Evolutionary conservation across 208 protist species (phyloP).

Genomic region (Strigomonas culicis): DNA sequence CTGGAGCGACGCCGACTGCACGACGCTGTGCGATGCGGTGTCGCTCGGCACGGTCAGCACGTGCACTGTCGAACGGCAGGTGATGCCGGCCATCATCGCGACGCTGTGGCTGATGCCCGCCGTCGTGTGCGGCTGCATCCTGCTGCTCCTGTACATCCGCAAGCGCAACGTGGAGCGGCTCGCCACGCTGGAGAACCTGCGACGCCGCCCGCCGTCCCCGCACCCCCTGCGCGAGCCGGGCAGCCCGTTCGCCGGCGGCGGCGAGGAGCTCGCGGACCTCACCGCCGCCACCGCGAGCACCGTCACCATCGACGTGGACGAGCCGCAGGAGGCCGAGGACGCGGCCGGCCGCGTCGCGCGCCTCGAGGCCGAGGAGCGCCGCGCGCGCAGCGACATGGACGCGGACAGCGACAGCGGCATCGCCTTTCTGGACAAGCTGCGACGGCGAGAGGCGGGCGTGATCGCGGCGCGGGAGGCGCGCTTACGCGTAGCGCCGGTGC

Average conservation of each 20-base stretch:
- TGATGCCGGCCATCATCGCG: constrained; percentile 32
- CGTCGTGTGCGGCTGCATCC: constrained; percentile 21
- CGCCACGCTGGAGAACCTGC: background rate
- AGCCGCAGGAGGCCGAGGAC: background rate
- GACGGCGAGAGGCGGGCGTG: too few species aligned
- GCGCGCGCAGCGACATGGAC: too few species aligned
- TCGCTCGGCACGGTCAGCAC: constrained; percentile 22
- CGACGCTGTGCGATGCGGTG: constrained; percentile 24
- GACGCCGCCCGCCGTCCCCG: background rate
- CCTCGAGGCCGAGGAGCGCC: too few species aligned
- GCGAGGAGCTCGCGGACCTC: constrained; percentile 29
- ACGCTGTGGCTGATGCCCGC: constrained; percentile 31
- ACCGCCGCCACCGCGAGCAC: constrained; percentile 21
- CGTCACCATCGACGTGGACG: constrained; percentile 38
- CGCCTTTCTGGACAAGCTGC: too few species aligned
- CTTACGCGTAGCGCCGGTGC: too few species aligned
- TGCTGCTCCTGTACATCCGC: constrained; percentile 31
- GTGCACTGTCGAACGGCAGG: constrained; percentile 27
- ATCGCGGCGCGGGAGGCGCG: too few species aligned
- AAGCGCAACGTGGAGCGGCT: constrained; percentile 23
- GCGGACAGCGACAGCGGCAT: too few species aligned
- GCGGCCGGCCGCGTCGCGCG: too few species aligned
- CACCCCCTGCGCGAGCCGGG: constrained; percentile 19
- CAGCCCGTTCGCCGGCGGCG: constrained; percentile 53
- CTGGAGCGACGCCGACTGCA: constrained; percentile 33